A percentile compares a stretch with the other conserved stretches of the same genome.
phyloP scores from a whole-genome alignment of 768 basidiomycete species.

The Lanmaoa rubissima region DNA sequence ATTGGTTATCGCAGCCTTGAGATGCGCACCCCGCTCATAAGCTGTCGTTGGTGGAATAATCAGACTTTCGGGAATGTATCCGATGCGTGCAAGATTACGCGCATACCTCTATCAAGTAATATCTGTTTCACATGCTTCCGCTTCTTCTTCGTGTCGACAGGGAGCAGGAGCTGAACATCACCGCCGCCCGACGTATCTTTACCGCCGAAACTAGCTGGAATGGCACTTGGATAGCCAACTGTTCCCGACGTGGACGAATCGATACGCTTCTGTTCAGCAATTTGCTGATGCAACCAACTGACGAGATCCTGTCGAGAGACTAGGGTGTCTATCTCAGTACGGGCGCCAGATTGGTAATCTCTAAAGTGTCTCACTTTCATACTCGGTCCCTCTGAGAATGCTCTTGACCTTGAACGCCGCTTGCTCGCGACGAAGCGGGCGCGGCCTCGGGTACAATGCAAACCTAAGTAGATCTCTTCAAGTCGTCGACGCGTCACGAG shows the following conservation, averaged over 20 bases:
- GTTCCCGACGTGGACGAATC: constrained; percentile 67
- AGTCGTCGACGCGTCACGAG: constrained; percentile 13
- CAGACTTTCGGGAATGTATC: neutral
- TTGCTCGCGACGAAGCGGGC: constrained; percentile 55
- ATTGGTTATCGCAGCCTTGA: constrained; percentile 57
- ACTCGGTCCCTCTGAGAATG: constrained; percentile 73
- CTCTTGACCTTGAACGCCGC: constrained; percentile 81
- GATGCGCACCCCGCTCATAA: constrained; percentile 55
- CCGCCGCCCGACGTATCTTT: constrained; percentile 37
- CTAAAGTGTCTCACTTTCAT: constrained; percentile 51
- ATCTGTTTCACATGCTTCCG: constrained; percentile 70
- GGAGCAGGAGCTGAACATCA: constrained; percentile 64
- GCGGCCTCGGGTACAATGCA: constrained; percentile 52
- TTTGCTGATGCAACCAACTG: constrained; percentile 71
- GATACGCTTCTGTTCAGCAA: constrained; percentile 74
- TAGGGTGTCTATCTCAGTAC: constrained; percentile 33
- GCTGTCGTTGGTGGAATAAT: constrained; percentile 38
- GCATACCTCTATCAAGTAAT: constrained; percentile 62
- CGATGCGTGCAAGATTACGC: neutral
- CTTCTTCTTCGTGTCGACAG: constrained; percentile 70
- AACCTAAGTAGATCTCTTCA: constrained; percentile 51
- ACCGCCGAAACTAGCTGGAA: constrained; percentile 31
- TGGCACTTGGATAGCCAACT: constrained; percentile 39
- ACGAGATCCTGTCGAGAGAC: constrained; percentile 69
- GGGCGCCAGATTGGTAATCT: neutral